These are phyloP conservation scores for Nemania diffusa DNA, from an alignment of 2,329 filamentous ascomycete species.

Conservation along the genomic window DNA sequence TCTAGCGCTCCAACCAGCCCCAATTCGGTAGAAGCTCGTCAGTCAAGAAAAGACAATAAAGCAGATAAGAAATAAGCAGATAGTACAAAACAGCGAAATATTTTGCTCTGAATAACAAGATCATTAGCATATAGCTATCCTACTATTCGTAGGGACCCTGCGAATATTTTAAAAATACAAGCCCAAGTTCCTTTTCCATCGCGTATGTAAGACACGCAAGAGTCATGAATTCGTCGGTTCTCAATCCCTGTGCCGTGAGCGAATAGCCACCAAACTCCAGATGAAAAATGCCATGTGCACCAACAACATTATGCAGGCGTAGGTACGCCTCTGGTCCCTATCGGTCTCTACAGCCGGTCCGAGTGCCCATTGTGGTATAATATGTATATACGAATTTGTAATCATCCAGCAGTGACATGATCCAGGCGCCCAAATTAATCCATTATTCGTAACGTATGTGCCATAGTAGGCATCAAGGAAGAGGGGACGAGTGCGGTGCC, in stretches of 20 bases:
- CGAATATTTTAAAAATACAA: conserved; percentile 8
- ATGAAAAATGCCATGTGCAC: conserved; percentile 33
- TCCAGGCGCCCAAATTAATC: conserved; percentile 23
- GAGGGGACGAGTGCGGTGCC: conserved; percentile 48
- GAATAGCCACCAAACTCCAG: conserved; percentile 31
- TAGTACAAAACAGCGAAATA: conserved; percentile 1
- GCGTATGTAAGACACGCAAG: conserved; percentile 14
- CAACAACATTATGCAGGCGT: conserved; percentile 4
- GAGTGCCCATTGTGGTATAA: conserved; percentile 9
- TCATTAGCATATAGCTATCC: background rate
- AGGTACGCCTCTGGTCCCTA: conserved; percentile 9
- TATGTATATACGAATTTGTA: conserved; percentile 27
- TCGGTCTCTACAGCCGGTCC: background rate
- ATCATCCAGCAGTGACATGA: conserved; percentile 19
- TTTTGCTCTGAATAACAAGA: conserved; percentile 2
- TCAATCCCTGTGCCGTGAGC: conserved; percentile 20
- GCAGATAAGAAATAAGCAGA: conserved; percentile 2
- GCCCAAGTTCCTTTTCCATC: conserved; percentile 17
- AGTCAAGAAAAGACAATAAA: background rate
- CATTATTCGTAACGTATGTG: conserved; percentile 29
- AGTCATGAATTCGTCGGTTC: conserved; percentile 27
- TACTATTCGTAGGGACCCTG: background rate
- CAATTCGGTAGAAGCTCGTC: background rate
- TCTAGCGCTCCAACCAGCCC: background rate
- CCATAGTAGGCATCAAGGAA: conserved; percentile 41